These are phyloP conservation scores for Paraconiothyrium sp. DNA, from an alignment of 2,329 filamentous ascomycete species.

Conservation along the genomic window DNA sequence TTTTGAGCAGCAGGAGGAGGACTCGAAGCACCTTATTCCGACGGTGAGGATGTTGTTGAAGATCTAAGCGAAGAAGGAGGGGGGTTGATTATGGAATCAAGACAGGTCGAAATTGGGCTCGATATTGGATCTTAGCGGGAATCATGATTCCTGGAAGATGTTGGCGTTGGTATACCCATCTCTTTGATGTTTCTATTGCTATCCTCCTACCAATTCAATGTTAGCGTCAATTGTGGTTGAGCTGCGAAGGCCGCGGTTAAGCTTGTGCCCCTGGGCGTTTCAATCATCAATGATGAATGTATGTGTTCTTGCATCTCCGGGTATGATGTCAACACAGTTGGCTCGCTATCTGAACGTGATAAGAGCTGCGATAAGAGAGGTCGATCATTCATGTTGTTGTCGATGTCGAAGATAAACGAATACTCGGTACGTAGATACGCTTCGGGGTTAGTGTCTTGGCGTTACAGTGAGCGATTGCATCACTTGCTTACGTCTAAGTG, in stretches of 20 bases:
- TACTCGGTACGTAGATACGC: not conserved
- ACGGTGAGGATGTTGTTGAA: slow-evolving; percentile 46
- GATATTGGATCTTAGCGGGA: not conserved
- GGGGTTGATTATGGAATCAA: not conserved
- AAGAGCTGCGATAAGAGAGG: not conserved
- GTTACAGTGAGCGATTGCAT: slow-evolving; percentile 1
- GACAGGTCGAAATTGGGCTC: not conserved
- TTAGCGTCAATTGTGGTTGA: no score
- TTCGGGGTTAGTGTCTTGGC: slow-evolving; percentile 10
- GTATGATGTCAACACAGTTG: not conserved
- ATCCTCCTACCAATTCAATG: no score
- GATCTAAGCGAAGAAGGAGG: slow-evolving; percentile 16
- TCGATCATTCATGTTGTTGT: not conserved
- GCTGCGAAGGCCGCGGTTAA: not conserved
- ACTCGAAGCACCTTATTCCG: slow-evolving; percentile 73
- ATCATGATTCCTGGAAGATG: no score
- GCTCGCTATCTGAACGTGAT: not conserved
- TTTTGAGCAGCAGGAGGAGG: slow-evolving; percentile 72
- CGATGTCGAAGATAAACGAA: not conserved
- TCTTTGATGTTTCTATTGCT: no score
- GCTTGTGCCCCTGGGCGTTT: not conserved
- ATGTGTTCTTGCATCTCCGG: not conserved
- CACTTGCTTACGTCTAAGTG: slow-evolving; percentile 20
- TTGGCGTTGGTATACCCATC: no score
- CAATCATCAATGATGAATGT: not conserved